Conservation (phyloP, 2,329 filamentous ascomycete genomes). For the Fusarium sp. region DNA sequence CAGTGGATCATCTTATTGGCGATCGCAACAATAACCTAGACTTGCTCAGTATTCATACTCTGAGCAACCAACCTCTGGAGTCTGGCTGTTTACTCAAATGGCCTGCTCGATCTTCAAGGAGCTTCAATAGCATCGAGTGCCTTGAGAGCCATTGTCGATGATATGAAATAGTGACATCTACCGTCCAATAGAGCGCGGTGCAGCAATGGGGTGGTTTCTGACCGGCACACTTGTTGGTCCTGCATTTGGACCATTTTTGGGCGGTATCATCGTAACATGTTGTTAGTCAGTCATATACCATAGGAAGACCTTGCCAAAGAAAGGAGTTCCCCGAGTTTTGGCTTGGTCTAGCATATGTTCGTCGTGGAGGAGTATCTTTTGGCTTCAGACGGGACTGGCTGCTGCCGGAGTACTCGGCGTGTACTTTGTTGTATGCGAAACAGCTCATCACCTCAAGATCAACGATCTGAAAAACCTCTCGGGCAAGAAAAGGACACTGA, state of each 20-base stretch:
- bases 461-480: conserved; percentile 67
- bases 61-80: not conserved
- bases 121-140: not conserved
- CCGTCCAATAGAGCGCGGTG: conserved; percentile 72
- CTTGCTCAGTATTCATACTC: not conserved
- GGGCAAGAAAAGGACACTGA: conserved; percentile 55
- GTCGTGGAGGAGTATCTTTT: conserved; percentile 79
- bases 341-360: too few relatives aligned
- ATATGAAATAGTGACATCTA: conserved; percentile 62
- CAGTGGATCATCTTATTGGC: not conserved
- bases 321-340: too few relatives aligned
- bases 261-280: conserved; percentile 82
- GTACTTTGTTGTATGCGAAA: conserved; percentile 75
- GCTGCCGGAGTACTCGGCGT: conserved; percentile 66
- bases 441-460: conserved; percentile 70
- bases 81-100: not conserved
- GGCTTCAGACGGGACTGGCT: conserved; percentile 75
- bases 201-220: conserved; percentile 77
- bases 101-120: not conserved
- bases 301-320: too few relatives aligned
- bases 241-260: conserved; percentile 73
- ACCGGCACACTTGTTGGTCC: conserved; percentile 76
- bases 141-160: not conserved
- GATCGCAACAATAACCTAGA: not conserved
- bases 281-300: too few relatives aligned